A percentile compares a stretch with the other conserved stretches of the same genome.
phyloP scores from a whole-genome alignment of 352 stramenopile species.

The Pythium myriotylum region DNA sequence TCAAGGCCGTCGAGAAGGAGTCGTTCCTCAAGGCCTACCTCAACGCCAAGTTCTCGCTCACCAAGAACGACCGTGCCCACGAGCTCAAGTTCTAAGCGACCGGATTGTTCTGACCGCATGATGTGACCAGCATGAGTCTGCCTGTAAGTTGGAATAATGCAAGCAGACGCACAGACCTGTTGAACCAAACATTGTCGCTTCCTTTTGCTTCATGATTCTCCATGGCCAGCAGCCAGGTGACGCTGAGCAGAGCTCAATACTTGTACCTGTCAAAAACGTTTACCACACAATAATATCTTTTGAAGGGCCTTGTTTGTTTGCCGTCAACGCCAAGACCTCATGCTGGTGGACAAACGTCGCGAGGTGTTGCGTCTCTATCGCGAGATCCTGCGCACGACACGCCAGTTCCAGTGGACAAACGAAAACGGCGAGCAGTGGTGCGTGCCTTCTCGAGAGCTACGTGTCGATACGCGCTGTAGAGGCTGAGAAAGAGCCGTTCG shows the following conservation, averaged over 20 bases:
- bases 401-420: slow-evolving; percentile 74
- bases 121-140: slow-evolving; percentile 19
- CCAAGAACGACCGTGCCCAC: slow-evolving; percentile 97
- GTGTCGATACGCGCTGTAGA: background rate
- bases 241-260: no score
- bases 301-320: no score
- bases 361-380: slow-evolving; percentile 84
- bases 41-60: slow-evolving; percentile 98
- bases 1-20: slow-evolving; percentile 86
- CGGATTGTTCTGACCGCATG: background rate
- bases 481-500: background rate
- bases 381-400: slow-evolving; percentile 75
- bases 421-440: slow-evolving; percentile 75
- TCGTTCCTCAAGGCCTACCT: slow-evolving; percentile 98
- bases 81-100: slow-evolving; percentile 98
- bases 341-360: slow-evolving; percentile 63
- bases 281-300: no score
- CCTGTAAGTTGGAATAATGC: slow-evolving; percentile 24
- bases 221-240: no score
- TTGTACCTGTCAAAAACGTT: no score
- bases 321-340: no score
- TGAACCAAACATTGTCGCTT: slow-evolving; percentile 17
- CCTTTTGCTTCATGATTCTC: background rate
- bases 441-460: background rate
- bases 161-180: slow-evolving; percentile 31